Conservation (phyloP, 306 rosid genomes). For the Quercus engelmannii region DNA sequence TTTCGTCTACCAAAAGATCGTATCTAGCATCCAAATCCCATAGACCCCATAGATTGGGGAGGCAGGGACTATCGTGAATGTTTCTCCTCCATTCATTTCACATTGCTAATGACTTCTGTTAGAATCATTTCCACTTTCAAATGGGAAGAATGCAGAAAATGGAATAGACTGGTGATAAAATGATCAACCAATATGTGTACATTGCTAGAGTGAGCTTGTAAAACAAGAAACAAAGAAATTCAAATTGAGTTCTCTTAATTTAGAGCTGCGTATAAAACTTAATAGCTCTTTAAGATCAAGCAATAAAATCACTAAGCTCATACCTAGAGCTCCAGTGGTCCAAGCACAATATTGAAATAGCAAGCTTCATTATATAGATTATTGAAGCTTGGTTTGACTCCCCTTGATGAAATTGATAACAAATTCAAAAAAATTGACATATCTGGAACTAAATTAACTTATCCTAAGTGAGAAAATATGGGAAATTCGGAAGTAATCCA, state of each 20-base stretch:
- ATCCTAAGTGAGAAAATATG: neutral
- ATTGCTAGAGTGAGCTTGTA: neutral
- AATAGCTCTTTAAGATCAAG: neutral
- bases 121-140: slow-evolving; percentile 3
- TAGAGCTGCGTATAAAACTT: neutral
- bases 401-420: neutral
- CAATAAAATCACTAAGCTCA: neutral
- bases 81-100: slow-evolving; percentile 4
- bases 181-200: neutral
- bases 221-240: neutral
- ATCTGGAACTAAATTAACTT: neutral
- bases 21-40: neutral
- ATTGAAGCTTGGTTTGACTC: neutral
- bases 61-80: neutral
- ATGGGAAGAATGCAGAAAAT: neutral
- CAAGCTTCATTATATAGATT: neutral
- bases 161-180: neutral
- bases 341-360: neutral
- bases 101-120: neutral
- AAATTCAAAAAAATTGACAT: neutral
- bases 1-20: neutral
- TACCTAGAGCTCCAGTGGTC: neutral
- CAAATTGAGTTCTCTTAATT: neutral
- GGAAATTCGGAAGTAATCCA: neutral
- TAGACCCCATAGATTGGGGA: neutral